Conservation (phyloP, 2,329 filamentous ascomycete species). For the Fusarium palustre region DNA sequence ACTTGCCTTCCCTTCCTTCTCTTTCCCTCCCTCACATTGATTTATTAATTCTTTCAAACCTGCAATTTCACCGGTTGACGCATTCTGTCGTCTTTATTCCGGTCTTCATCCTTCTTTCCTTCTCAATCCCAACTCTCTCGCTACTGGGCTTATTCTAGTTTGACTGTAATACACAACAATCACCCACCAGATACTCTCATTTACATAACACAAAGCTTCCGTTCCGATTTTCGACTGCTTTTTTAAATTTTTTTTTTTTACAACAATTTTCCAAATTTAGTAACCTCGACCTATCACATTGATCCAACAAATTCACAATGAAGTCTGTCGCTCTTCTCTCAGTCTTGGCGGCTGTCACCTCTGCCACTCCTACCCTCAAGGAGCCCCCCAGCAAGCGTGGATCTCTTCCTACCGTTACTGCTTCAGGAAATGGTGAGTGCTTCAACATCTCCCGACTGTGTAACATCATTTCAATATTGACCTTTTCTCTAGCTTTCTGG, state of each 20-base stretch:
- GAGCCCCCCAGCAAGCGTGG: constrained; percentile 64
- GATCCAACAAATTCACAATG: constrained; percentile 55
- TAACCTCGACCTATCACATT: constrained; percentile 10
- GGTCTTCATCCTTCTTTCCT: constrained; percentile 44
- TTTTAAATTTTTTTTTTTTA: not conserved
- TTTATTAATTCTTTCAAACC: constrained; percentile 26
- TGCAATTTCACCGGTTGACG: constrained; percentile 39
- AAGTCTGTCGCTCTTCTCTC: constrained; percentile 61
- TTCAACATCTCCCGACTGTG: not conserved
- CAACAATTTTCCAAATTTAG: constrained; percentile 29
- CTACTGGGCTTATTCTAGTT: constrained; percentile 50
- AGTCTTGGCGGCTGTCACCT: constrained; percentile 61
- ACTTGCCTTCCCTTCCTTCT: constrained; percentile 38
- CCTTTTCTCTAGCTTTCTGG: constrained; percentile 64
- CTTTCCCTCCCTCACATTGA: constrained; percentile 39
- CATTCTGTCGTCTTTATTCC: constrained; percentile 28
- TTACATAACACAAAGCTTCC: constrained; percentile 24
- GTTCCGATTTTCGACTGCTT: constrained; percentile 19
- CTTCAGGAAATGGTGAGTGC: constrained; percentile 67
- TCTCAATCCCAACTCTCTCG: constrained; percentile 51
- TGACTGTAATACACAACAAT: constrained; percentile 40
- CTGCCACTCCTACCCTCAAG: constrained; percentile 64
- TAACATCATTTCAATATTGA: not conserved
- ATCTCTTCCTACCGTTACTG: constrained; percentile 62
- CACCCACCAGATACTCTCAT: constrained; percentile 37